These are phyloP conservation scores for Syzygium syzygioides DNA, from an alignment of 441 rosid species.

Conservation along the genomic window DNA sequence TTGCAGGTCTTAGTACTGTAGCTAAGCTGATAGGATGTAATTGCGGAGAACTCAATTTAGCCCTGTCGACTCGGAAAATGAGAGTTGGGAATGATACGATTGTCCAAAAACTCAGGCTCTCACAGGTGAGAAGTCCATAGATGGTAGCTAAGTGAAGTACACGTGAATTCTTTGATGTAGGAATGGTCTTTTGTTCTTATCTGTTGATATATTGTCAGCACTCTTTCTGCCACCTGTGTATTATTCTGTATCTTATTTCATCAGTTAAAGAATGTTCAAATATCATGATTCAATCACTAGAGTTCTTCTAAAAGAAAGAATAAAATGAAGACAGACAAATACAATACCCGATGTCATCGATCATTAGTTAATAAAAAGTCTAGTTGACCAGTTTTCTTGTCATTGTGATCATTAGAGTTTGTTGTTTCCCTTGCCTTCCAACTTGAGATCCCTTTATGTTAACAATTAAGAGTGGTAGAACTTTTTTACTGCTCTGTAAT, in stretches of 20 bases:
- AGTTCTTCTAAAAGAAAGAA: background rate
- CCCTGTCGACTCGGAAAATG: constrained; percentile 93
- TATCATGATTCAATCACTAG: background rate
- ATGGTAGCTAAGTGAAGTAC: background rate
- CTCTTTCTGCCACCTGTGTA: background rate
- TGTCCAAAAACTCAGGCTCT: constrained; percentile 76
- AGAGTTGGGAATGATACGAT: constrained; percentile 91
- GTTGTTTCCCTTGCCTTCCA: background rate
- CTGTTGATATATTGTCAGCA: background rate
- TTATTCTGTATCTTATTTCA: background rate
- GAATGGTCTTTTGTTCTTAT: background rate
- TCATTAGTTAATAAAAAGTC: background rate
- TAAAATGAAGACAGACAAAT: background rate
- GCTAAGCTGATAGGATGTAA: constrained; percentile 84
- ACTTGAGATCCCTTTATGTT: background rate
- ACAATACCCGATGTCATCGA: background rate
- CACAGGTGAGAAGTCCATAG: constrained; percentile 55
- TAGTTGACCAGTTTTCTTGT: background rate
- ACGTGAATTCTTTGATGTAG: background rate
- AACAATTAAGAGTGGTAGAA: background rate
- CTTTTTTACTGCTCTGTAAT: background rate
- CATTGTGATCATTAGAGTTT: background rate
- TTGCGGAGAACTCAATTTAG: constrained; percentile 55
- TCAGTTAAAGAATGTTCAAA: background rate
- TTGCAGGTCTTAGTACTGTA: constrained; percentile 70